These are phyloP conservation scores for Mortierella sp. DNA, from an alignment of 371 early-diverging fungal genomes.

Conservation along the genomic window DNA sequence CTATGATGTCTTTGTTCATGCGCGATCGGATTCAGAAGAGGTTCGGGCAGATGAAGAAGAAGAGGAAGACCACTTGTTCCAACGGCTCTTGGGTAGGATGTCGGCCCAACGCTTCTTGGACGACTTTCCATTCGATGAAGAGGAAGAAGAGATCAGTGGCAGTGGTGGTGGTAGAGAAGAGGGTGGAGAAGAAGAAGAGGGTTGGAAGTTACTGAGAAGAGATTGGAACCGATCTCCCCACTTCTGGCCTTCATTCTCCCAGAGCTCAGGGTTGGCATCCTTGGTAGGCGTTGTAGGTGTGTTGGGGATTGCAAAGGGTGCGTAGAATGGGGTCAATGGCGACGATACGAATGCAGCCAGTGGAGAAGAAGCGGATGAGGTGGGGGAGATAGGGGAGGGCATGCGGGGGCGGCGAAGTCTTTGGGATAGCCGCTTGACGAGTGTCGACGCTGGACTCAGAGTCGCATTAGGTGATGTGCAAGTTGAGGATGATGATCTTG, in stretches of 20 bases:
- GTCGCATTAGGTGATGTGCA: background rate
- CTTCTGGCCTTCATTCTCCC: constrained; percentile 38
- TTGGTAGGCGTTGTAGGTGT: constrained; percentile 18
- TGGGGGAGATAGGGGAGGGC: background rate
- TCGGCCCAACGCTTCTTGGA: constrained; percentile 27
- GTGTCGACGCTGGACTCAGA: constrained; percentile 7
- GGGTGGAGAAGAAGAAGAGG: background rate
- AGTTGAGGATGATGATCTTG: background rate
- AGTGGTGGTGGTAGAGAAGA: background rate
- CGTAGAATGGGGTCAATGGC: background rate
- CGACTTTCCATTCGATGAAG: constrained; percentile 27
- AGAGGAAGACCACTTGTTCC: constrained; percentile 28
- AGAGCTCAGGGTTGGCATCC: constrained; percentile 34
- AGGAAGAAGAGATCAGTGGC: background rate
- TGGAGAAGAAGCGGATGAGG: background rate
- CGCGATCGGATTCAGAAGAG: background rate
- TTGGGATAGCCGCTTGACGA: background rate
- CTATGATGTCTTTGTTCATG: background rate
- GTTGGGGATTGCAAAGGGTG: background rate
- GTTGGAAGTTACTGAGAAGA: constrained; percentile 39
- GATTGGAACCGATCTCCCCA: constrained; percentile 53
- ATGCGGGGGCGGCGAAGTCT: constrained; percentile 7
- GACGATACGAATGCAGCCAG: constrained; percentile 4
- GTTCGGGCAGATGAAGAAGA: too few relatives aligned
- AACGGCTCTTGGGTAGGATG: constrained; percentile 44